Evolutionary conservation across 257 asterid genomes (phyloP), one percentile per base, ranked within the genome.

Genomic region (Nicotiana otophora): DNA sequence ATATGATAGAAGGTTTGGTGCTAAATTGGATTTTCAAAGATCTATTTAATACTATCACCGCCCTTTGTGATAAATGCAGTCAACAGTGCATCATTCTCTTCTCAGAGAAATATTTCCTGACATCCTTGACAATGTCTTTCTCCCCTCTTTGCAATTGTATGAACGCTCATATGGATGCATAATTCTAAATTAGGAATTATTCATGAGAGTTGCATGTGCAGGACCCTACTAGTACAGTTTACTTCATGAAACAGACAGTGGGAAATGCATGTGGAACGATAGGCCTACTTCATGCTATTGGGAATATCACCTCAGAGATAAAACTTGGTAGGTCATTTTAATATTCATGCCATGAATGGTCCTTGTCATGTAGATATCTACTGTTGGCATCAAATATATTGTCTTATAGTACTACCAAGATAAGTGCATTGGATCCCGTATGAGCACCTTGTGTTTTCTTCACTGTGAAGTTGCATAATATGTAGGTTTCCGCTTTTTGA

Each of bases 241-340:
- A 92, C 92, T 96, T 94, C 84, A 88, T 93, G 98, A 94, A 94
- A 88, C 99, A 96, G 89, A 96, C 97, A 65, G 99, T 96, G 58
- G 98, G 98, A 90, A 96, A 96, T 93, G 98, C 98, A 70, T 96
- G 99, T 86, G 98, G 98, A 80, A 96, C 99, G 58, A 86, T 96
- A 86, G 97, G 97, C n/a, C 97, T 96, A 77, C 98, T 96, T 83
- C 99, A 96, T 88, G 96, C 98, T 86, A 91, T 96, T 64, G 99
- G 97, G 68, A 94, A 96, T 86, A 88, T 96, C 85, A 92, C 95
- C 86, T 91, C 99, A 70, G 89, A 88, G 93, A 93, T 96, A 85
- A 92, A 96, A 76, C 98, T 96, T 86, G 92, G 98, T 93, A 84
- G 78, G 92, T 84, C 72, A 61, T 81, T 64, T 74, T 15, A 23